phyloP scores from a whole-genome alignment of 164 flowering plant species.

The Echeveria elegans region DNA sequence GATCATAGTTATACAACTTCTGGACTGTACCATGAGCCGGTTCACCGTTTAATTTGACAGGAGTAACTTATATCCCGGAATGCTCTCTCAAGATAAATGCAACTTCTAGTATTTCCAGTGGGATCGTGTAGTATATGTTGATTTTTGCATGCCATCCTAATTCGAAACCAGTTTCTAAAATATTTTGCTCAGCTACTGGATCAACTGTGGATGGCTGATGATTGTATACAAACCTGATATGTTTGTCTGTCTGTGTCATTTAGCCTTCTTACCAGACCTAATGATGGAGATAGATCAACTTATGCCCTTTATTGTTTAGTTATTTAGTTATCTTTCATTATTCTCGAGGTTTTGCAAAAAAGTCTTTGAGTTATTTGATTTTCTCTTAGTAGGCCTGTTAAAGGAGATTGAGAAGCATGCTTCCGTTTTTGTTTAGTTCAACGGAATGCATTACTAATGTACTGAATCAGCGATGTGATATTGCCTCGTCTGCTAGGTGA shows the following conservation, averaged over 20 bases:
- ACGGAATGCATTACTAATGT: too few species aligned
- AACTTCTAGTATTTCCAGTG: conserved; percentile 70
- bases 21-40: neutral
- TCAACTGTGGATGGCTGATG: neutral
- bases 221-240: neutral
- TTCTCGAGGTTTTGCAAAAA: too few species aligned
- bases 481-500: too few species aligned
- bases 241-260: neutral
- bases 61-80: conserved; percentile 69
- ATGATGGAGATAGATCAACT: neutral
- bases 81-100: conserved; percentile 80
- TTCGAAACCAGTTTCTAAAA: neutral
- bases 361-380: too few species aligned
- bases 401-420: too few species aligned
- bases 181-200: neutral
- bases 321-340: too few species aligned
- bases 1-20: neutral
- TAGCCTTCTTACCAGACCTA: neutral
- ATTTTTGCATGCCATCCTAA: neutral
- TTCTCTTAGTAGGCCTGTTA: too few species aligned
- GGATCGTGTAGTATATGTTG: conserved; percentile 28
- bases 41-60: conserved; percentile 32
- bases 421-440: too few species aligned
- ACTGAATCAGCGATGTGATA: too few species aligned
- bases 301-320: neutral